Base-by-base conservation (phyloP, 345 rosid genomes). In the Eucalyptus melliodora region DNA sequence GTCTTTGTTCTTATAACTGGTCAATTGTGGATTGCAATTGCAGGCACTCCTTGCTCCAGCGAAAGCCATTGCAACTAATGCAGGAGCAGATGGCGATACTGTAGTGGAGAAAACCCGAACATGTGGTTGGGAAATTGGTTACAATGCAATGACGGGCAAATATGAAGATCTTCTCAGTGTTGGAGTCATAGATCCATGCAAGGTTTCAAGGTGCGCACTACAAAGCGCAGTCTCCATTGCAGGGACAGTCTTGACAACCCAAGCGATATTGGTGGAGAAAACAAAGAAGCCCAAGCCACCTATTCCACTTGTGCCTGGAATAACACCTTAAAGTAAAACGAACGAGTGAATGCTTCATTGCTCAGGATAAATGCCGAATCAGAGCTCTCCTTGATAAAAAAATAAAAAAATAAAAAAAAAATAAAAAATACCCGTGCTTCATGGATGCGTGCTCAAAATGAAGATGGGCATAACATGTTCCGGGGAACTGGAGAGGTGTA, bases 1-100 rank as follows among this genome's bases (percentile, higher is more conserved):
- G 9, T 30, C 26, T 23, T 50, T 88, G 47, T 42, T 86, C 21
- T 26, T 90, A 87, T 50, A 91, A 27, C 26, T 9, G 40, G 88
- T 86, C 94, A 95, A 96, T 96, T 96, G n/a, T 93, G 94, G 83
- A 91, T 92, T 40, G 95, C 95, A 87, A 97, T 96, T 91, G 91
- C 94, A 97, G 98, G 98, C 99, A 50, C 96, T 96, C 87, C 91
- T 94, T 47, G 96, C 95, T 88, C 99, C 99, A 89, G 92, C 97
- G 81, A 92, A 93, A 92, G 92, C 95, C 86, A 97, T 97, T 91
- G 98, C 99, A 87, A 90, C 92, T 50, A 97, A 96, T 91, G 96
- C 97, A 2, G 98, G 99, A 86, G 93, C 94, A n/a, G 98, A 95
- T 87, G 99, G 98, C 88, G 93, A 90, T 30, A 91, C 92, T 88